Base-by-base conservation (phyloP, 2,329 filamentous ascomycete species). In the Trichoderma breve region DNA sequence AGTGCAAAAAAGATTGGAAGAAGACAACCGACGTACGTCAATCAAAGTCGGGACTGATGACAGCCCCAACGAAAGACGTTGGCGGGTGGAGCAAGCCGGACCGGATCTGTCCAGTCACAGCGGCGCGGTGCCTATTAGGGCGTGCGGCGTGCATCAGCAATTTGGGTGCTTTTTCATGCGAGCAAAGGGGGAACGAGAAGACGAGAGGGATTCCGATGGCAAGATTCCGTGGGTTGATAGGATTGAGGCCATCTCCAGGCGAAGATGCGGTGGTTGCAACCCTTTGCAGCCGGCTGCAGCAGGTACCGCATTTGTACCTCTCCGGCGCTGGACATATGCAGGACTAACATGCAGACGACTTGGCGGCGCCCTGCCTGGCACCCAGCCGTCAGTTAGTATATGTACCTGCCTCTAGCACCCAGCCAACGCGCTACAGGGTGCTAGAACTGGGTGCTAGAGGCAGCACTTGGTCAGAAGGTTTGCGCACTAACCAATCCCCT, bases 401-500 rank as follows among this genome's bases (percentile, higher is more conserved):
- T n/a, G 39, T 24, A 53, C 47, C 47, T 53, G 47, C 47, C 34
- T 36, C 34, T 36, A 36, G 43, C 47, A 53, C 47, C 11, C 47
- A 53, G 21, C 47, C 47, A 24, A 21, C 47, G n/a, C 47, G n/a
- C 47, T 53, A 53, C 47, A 51, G 43, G n/a, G 43, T 51, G 43
- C 43, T 51, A 47, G 39, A 47, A 36, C 34, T 9, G 39, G 7
- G 39, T 47, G 39, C 43, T 51, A 51, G 43, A 53, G 47, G 39
- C 21, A 53, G 47, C 47, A 14, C 47, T 24, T 24, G 47, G 47
- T 53, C 47, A 53, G 47, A 53, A 53, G 47, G 47, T 21, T 53
- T 53, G 21, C 21, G 47, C 47, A 21, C 58, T 57, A 43, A 14
- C 68, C 60, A 70, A 64, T 70, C 68, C 68, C 68, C 68, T 70